A percentile compares a stretch with the other conserved stretches of the same genome.
phyloP scores from a whole-genome alignment of 345 rosid genomes.

The Linum lewisii region DNA sequence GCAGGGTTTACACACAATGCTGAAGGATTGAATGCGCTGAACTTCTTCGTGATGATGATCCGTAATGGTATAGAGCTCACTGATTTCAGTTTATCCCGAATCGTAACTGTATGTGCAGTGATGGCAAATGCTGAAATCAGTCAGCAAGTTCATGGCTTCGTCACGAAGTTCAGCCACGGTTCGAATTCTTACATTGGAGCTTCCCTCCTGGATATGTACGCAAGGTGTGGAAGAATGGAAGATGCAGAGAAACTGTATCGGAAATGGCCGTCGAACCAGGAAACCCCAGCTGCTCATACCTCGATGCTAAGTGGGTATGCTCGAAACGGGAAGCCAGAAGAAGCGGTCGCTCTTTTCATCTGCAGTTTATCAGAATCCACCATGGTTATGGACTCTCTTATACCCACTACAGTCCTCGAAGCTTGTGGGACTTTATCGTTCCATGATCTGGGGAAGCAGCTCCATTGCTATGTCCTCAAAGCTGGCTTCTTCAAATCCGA shows the following conservation, averaged over 20 bases:
- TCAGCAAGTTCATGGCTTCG: slow-evolving; percentile 66
- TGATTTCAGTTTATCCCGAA: slow-evolving; percentile 54
- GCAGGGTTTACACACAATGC: slow-evolving; percentile 57
- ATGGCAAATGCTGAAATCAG: slow-evolving; percentile 31
- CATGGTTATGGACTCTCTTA: slow-evolving; percentile 49
- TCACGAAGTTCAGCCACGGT: slow-evolving; percentile 48
- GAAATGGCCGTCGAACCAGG: slow-evolving; percentile 38
- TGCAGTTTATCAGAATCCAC: slow-evolving; percentile 31
- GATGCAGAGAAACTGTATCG: slow-evolving; percentile 63
- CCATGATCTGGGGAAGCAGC: slow-evolving; percentile 56
- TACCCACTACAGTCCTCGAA: slow-evolving; percentile 40
- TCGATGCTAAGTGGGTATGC: slow-evolving; percentile 75
- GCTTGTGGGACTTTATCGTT: slow-evolving; percentile 73
- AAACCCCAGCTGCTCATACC: slow-evolving; percentile 41
- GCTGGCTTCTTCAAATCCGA: slow-evolving; percentile 36
- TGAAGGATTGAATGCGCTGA: slow-evolving; percentile 35
- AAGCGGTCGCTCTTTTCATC: slow-evolving; percentile 47
- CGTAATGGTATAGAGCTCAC: slow-evolving; percentile 46
- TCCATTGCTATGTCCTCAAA: slow-evolving; percentile 55
- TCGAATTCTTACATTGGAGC: slow-evolving; percentile 50
- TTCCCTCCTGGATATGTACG: slow-evolving; percentile 72
- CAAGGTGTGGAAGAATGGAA: slow-evolving; percentile 65
- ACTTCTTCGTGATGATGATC: slow-evolving; percentile 45
- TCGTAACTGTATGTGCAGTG: slow-evolving; percentile 57
- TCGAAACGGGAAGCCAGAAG: slow-evolving; percentile 56